phyloP scores from a whole-genome alignment of 2,329 filamentous ascomycete species.

The Teratosphaeria epicoccoides region DNA sequence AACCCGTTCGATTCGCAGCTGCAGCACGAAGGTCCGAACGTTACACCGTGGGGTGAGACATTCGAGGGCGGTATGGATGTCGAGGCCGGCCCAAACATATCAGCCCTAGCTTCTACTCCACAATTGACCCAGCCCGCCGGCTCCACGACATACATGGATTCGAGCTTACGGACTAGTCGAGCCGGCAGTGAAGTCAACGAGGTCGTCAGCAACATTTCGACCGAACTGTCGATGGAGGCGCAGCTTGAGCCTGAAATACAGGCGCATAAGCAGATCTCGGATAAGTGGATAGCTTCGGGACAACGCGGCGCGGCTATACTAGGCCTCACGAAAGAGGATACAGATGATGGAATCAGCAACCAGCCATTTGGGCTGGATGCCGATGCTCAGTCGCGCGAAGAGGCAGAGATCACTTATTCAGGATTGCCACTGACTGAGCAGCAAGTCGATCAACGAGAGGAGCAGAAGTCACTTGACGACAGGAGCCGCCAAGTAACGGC shows the following conservation, averaged over 20 bases:
- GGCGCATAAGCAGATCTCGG: neutral
- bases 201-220: neutral
- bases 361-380: neutral
- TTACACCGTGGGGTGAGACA: neutral
- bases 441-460: neutral
- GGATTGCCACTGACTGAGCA: neutral
- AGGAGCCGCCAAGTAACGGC: neutral
- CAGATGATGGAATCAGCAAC: neutral
- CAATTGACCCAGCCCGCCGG: conserved; percentile 25
- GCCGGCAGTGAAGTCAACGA: neutral
- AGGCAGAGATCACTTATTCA: neutral
- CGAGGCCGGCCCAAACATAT: neutral
- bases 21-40: conserved; percentile 1
- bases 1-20: conserved; percentile 13
- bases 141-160: conserved; percentile 1
- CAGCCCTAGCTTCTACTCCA: conserved; percentile 25
- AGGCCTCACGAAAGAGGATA: neutral
- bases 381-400: neutral
- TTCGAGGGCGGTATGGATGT: neutral
- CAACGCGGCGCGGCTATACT: neutral
- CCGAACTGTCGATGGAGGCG: neutral
- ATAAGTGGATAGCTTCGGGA: neutral
- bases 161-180: neutral
- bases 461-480: neutral
- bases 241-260: neutral